Percentiles rank a stretch among this genome's conserved stretches.
These are phyloP conservation scores for Malassezia vespertilionis DNA, from an alignment of 1,284 basidiomycete genomes.

Conservation along the genomic window DNA sequence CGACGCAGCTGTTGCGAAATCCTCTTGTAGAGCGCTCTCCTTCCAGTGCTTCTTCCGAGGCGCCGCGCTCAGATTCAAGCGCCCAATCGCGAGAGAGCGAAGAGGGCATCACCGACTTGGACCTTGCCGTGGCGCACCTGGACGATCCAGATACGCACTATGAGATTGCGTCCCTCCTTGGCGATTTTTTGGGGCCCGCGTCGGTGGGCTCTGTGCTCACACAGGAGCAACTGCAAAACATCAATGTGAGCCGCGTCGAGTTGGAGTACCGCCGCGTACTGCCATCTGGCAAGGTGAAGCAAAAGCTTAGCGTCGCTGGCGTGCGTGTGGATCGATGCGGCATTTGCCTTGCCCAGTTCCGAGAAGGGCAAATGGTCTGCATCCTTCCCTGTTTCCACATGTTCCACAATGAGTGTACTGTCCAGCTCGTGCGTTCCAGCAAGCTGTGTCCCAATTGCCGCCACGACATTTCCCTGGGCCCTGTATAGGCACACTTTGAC, in stretches of 20 bases:
- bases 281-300: slow-evolving; percentile 62
- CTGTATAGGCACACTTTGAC: neutral
- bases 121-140: slow-evolving; percentile 37
- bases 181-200: slow-evolving; percentile 58
- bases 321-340: slow-evolving; percentile 65
- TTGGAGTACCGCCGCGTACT: slow-evolving; percentile 59
- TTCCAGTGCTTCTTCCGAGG: no score
- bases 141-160: slow-evolving; percentile 23
- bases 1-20: no score
- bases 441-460: slow-evolving; percentile 29
- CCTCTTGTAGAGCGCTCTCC: no score
- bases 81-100: no score
- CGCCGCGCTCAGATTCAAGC: no score
- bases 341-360: slow-evolving; percentile 68
- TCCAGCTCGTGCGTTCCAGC: slow-evolving; percentile 16
- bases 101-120: slow-evolving; percentile 42
- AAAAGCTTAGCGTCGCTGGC: slow-evolving; percentile 65
- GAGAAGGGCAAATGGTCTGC: slow-evolving; percentile 55
- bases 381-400: slow-evolving; percentile 61
- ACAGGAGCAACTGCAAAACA: slow-evolving; percentile 41
- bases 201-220: slow-evolving; percentile 40
- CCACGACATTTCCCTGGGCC: no score
- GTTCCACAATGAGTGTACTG: slow-evolving; percentile 31
- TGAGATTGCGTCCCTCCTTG: slow-evolving; percentile 54
- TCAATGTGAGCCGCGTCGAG: slow-evolving; percentile 58